Base-by-base conservation (phyloP, 106 monocot species). In the Dactylorhiza incarnata region DNA sequence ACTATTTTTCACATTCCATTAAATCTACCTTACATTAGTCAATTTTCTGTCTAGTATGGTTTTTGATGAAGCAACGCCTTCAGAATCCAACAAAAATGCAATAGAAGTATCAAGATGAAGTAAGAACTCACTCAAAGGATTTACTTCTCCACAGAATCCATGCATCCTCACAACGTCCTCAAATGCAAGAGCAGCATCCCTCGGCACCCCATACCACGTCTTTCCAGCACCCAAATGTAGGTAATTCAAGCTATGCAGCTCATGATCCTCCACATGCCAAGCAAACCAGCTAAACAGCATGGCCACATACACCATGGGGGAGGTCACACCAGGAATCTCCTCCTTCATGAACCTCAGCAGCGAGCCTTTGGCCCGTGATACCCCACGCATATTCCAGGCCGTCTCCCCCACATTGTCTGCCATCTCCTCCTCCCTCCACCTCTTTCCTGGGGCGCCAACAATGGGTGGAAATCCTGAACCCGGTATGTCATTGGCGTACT, bases 231-330 rank as follows among this genome's bases (percentile, higher is more conserved):
- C 95, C 49, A 84, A 78, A 51, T 95, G 95, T 82, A 95, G 67
- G 73, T 92, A 95, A 77, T 95, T 91, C 78, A 95, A 71, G 83
- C 95, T 89, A 56, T 95, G 91, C 24, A 95, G 81, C 69, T 95
- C 95, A 75, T 95, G 95, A 69, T 95, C 95, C 79, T 95, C 91
- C 29, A 89, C 89, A 80, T 91, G 89, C 95, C 95, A 95, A 3
- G 95, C 95, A 75, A 89, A 95, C 95, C 95, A 95, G 65, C 95
- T 95, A 67, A 91, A 95, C 91, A 95, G 79, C 87, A 87, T 91
- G 29, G 86, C 95, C 13, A 95, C 83, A 70, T 95, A 91, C 17
- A 92, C 77, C 91, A 95, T 89, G 15, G 95, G 95, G 44, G 95
- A 89, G 13, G 91, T 92, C 66, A 95, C 95, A 7, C 95, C 95